These are phyloP conservation scores for Leucosporidium creatinivorum DNA, from an alignment of 768 basidiomycete genomes.

Conservation along the genomic window DNA sequence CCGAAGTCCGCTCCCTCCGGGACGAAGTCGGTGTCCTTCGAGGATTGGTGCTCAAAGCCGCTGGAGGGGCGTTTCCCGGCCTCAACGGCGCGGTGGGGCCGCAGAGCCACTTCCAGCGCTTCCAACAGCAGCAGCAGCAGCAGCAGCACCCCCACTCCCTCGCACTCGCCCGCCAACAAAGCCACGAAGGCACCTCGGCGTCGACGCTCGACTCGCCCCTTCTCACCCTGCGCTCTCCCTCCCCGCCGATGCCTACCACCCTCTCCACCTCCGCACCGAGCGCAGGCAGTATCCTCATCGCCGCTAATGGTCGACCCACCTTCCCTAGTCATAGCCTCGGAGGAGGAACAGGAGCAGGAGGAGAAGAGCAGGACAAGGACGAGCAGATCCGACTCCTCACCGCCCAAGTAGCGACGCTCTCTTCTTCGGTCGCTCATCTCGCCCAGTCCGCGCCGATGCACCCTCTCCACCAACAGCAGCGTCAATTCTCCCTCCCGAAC, in stretches of 20 bases:
- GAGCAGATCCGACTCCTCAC: constrained; percentile 57
- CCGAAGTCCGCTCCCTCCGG: constrained; percentile 13
- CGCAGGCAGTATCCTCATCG: constrained; percentile 1
- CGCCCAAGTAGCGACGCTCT: constrained; percentile 68
- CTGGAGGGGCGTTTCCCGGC: neutral
- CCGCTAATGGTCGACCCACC: neutral
- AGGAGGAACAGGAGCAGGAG: constrained; percentile 83
- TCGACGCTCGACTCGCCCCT: constrained; percentile 17
- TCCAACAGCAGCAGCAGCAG: too few relatives aligned
- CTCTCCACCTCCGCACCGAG: constrained; percentile 52
- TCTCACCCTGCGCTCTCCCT: constrained; percentile 29
- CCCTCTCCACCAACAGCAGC: too few relatives aligned
- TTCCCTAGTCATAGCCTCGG: constrained; percentile 37
- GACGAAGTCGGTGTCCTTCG: constrained; percentile 53
- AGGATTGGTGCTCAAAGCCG: constrained; percentile 20
- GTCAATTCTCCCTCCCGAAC: too few relatives aligned
- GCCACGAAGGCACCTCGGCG: neutral
- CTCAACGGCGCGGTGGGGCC: neutral
- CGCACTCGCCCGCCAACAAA: constrained; percentile 9
- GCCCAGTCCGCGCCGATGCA: constrained; percentile 49
- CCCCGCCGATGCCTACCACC: constrained; percentile 6
- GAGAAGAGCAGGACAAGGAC: constrained; percentile 52
- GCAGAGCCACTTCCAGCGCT: too few relatives aligned
- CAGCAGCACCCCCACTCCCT: neutral
- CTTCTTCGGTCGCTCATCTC: constrained; percentile 76